Conservation (phyloP, 1,284 basidiomycete genomes). For the Anthracocystis setariae region DNA sequence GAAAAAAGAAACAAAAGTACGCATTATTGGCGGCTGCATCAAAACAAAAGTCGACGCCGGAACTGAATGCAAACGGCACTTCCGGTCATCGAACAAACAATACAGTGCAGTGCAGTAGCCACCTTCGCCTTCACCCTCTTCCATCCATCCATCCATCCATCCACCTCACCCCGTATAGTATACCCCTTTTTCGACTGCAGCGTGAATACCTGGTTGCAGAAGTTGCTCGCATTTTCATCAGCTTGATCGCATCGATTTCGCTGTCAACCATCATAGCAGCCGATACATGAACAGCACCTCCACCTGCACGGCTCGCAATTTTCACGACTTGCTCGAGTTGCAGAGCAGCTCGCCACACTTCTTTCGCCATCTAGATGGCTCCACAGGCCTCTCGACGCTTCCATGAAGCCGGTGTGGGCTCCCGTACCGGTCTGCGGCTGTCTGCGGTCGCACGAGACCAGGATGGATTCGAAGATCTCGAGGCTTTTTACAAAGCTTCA, state of each 20-base stretch:
- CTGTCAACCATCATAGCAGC: too few relatives aligned
- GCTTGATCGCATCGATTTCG: neutral
- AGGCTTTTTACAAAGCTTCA: constrained; percentile 63
- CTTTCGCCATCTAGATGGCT: constrained; percentile 11
- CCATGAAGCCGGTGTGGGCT: constrained; percentile 62
- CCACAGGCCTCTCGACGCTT: constrained; percentile 53
- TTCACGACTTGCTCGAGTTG: neutral
- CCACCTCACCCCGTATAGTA: neutral
- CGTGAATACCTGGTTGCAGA: too few relatives aligned
- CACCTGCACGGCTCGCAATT: neutral
- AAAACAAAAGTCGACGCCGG: constrained; percentile 12
- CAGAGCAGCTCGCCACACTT: neutral
- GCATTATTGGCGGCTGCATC: neutral
- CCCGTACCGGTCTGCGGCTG: constrained; percentile 63
- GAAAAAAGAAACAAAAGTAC: neutral
- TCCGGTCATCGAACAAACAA: too few relatives aligned
- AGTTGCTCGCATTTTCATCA: too few relatives aligned
- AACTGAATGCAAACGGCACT: neutral
- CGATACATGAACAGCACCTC: neutral
- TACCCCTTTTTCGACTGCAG: neutral
- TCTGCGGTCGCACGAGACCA: constrained; percentile 70
- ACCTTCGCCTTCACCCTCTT: too few relatives aligned
- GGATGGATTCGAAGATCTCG: constrained; percentile 73
- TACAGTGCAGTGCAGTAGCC: too few relatives aligned
- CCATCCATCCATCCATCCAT: constrained; percentile 10